Conservation (phyloP, 1,284 basidiomycete genomes). For the Hypsizygus ulmarius region DNA sequence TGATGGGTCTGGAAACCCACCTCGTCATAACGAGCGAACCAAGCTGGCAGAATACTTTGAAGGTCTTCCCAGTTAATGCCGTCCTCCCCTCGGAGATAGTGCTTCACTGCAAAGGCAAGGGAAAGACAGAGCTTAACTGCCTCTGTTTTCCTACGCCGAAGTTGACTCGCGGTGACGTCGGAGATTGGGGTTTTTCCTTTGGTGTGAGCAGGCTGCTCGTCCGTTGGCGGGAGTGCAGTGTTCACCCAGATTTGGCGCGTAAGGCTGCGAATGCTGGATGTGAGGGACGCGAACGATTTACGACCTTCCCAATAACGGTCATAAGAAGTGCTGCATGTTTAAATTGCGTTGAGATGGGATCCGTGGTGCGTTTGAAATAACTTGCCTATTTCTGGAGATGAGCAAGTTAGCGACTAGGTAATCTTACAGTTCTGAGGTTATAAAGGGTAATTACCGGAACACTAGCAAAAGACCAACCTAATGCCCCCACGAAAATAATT, state of each 20-base stretch:
- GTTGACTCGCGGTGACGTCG: slow-evolving; percentile 49
- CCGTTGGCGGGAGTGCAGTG: slow-evolving; percentile 61
- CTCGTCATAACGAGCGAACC: slow-evolving; percentile 48
- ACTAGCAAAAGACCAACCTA: slow-evolving; percentile 76
- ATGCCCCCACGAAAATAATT: neutral
- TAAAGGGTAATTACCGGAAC: slow-evolving; percentile 52
- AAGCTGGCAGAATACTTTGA: slow-evolving; percentile 58
- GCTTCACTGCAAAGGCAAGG: slow-evolving; percentile 72
- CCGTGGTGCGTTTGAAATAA: neutral
- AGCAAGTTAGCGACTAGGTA: slow-evolving; percentile 3
- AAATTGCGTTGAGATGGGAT: slow-evolving; percentile 2
- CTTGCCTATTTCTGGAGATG: slow-evolving; percentile 38
- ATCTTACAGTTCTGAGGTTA: neutral
- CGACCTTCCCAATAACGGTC: slow-evolving; percentile 85
- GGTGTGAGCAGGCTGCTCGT: slow-evolving; percentile 36
- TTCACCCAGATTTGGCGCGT: slow-evolving; percentile 73
- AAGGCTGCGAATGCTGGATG: slow-evolving; percentile 52
- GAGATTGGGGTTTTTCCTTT: slow-evolving; percentile 51
- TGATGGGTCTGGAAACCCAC: slow-evolving; percentile 36
- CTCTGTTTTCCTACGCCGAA: slow-evolving; percentile 71
- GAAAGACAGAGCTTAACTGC: slow-evolving; percentile 65
- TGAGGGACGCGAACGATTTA: slow-evolving; percentile 72
- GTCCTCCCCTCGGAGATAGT: slow-evolving; percentile 74
- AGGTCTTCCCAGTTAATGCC: slow-evolving; percentile 69
- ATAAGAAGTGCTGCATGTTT: slow-evolving; percentile 61